Evolutionary conservation across 768 basidiomycete genomes (phyloP).

Genomic region (Lentinus brumalis): DNA sequence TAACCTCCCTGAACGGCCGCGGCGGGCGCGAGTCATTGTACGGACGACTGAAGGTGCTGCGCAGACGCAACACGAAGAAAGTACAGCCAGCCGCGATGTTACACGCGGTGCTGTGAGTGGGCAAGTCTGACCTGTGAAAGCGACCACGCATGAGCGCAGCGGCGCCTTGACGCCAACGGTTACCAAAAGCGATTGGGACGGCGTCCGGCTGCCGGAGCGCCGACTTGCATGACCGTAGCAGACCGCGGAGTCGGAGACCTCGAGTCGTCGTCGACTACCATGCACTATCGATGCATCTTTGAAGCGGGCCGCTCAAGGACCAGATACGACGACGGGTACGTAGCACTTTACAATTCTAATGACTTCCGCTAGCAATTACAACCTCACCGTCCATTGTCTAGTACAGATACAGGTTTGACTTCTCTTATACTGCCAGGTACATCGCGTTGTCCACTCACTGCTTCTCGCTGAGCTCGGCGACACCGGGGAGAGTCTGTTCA

Average conservation of each 20-base stretch:
- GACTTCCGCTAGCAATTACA: constrained; percentile 19
- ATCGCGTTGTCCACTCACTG: constrained; percentile 30
- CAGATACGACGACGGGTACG: no score
- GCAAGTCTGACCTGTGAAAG: constrained; percentile 2
- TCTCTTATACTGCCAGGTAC: not conserved
- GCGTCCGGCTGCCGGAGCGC: not conserved
- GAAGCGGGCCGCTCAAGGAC: no score
- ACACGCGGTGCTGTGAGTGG: not conserved
- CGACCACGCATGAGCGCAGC: constrained; percentile 1
- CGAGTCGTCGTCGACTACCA: no score
- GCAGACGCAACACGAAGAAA: not conserved
- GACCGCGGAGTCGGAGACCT: no score
- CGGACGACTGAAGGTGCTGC: not conserved
- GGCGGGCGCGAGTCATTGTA: constrained; percentile 47
- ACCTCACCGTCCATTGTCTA: constrained; percentile 15
- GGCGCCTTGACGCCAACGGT: not conserved
- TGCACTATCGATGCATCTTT: no score
- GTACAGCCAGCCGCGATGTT: not conserved
- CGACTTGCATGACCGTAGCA: not conserved
- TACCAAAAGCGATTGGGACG: not conserved
- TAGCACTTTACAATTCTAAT: not conserved
- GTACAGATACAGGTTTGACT: constrained; percentile 18
- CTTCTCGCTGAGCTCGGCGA: constrained; percentile 88
- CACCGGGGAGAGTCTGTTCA: constrained; percentile 80
- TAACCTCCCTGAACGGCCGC: constrained; percentile 33